A percentile compares a stretch with the other conserved stretches of the same genome.
These are phyloP conservation scores for Chaetothyriales sp. DNA, from an alignment of 2,329 filamentous ascomycete species.

Conservation along the genomic window DNA sequence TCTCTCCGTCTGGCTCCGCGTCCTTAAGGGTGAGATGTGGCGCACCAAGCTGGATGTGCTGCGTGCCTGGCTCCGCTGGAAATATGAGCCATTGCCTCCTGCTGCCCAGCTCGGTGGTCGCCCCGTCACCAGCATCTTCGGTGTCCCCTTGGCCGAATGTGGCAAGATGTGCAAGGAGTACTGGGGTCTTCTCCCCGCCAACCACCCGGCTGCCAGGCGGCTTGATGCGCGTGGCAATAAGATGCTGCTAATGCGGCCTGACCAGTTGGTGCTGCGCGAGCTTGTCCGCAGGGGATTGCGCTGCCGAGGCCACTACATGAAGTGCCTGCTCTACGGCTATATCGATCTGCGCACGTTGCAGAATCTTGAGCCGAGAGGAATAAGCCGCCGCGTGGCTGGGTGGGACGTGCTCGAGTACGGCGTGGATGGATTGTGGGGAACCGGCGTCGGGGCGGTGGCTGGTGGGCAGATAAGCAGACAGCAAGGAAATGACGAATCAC, in stretches of 20 bases:
- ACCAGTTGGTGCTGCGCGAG: constrained; percentile 20
- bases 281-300: constrained; percentile 13
- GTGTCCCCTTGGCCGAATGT: constrained; percentile 39
- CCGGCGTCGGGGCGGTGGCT: background rate
- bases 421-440: constrained; percentile 6
- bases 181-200: constrained; percentile 32
- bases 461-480: background rate
- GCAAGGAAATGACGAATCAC: background rate
- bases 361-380: constrained; percentile 38
- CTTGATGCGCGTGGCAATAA: background rate
- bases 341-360: constrained; percentile 40
- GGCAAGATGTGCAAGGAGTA: constrained; percentile 43
- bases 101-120: constrained; percentile 1
- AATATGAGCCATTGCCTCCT: constrained; percentile 27
- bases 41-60: constrained; percentile 39
- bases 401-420: constrained; percentile 14
- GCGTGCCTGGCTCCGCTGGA: constrained; percentile 46
- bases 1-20: constrained; percentile 43
- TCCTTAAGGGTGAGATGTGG: constrained; percentile 46
- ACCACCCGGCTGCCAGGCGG: background rate
- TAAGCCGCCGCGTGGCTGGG: constrained; percentile 8
- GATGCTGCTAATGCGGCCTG: constrained; percentile 17
- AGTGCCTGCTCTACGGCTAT: constrained; percentile 41
- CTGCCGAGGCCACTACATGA: constrained; percentile 12
- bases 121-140: constrained; percentile 24